Base-by-base conservation (phyloP, 306 rosid genomes). In the Rosa rugosa region DNA sequence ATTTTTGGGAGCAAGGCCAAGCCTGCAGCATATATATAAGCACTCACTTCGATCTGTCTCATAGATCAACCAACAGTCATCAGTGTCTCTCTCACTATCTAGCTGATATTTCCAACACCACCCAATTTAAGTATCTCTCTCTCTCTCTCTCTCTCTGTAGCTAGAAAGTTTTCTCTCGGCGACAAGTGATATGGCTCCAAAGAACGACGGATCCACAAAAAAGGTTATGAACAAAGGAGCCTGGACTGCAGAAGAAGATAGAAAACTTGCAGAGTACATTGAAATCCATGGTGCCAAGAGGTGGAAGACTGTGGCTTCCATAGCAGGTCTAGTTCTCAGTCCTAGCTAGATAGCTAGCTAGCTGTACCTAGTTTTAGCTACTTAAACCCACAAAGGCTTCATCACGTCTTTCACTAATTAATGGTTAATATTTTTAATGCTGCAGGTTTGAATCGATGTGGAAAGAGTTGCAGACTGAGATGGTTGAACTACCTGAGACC, bases 401-500 rank as follows among this genome's bases (percentile, higher is more conserved):
- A 34, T 14, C 44, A 65, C 3, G 45, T 7, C 4, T 12, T 65
- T 65, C 70, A 8, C 12, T 65, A 16, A 65, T 20, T 34, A 65
- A 36, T 1, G 46, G 70, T 54, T 54, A 42, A 12, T 57, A 22
- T 53, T 25, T 57, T 40, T 42, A 42, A n/a, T 11, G 51, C 2
- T 75, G 71, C 59, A 76, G 79, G 79, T 45, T 47, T 76, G 62
- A 76, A 76, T 18, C 79, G 79, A 18, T 76, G 79, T 4, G 79
- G 90, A 49, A 90, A 90, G 85, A 90, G 94, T 83, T 90, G 92
- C 77, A 86, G 90, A 44, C 62, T 90, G 84, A 73, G 94, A 83
- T 90, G 94, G 94, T 49, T 90, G 59, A 90, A 90, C 69, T 90
- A 90, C 78, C 86, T 88, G 25, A 86, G 92, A 71, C 94, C 94